A percentile compares a stretch with the other conserved stretches of the same genome.
Evolutionary conservation across 2,329 filamentous ascomycete species (phyloP).

Genomic region (Xylaria sp.): DNA sequence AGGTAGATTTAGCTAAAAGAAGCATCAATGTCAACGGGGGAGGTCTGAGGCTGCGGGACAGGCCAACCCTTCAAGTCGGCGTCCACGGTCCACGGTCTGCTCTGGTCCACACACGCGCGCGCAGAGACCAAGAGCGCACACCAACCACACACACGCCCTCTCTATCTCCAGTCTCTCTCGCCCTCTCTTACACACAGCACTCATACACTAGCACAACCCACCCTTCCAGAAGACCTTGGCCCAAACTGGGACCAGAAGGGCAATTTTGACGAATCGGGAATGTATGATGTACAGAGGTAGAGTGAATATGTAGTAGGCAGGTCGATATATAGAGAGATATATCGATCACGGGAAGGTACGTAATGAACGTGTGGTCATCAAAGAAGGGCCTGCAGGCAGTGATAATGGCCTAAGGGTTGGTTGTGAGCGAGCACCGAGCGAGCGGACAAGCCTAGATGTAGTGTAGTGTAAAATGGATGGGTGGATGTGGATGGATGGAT

Average conservation of each 20-base stretch:
- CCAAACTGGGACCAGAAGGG: neutral
- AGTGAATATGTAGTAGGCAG: neutral
- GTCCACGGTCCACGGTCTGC: constrained; percentile 45
- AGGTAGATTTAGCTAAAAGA: constrained; percentile 48
- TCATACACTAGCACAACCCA: neutral
- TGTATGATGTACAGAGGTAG: constrained; percentile 1
- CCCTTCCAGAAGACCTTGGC: constrained; percentile 6
- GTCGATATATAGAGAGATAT: neutral
- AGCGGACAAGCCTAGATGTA: constrained; percentile 17
- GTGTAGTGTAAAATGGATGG: constrained; percentile 26
- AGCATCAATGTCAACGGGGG: constrained; percentile 47
- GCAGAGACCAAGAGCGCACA: constrained; percentile 27
- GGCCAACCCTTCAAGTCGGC: constrained; percentile 47
- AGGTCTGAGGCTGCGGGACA: constrained; percentile 50
- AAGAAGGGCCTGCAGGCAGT: constrained; percentile 22
- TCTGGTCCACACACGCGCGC: constrained; percentile 36
- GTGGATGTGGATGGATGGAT: constrained; percentile 17
- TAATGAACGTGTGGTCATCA: constrained; percentile 9
- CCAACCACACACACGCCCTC: constrained; percentile 6
- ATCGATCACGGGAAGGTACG: constrained; percentile 6
- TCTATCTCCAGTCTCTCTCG: neutral
- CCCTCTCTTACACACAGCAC: neutral
- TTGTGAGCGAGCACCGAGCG: constrained; percentile 20
- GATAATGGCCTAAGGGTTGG: neutral
- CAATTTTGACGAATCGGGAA: constrained; percentile 7